These are phyloP conservation scores for Rosa chinensis DNA, from an alignment of 306 rosid species.

Conservation along the genomic window DNA sequence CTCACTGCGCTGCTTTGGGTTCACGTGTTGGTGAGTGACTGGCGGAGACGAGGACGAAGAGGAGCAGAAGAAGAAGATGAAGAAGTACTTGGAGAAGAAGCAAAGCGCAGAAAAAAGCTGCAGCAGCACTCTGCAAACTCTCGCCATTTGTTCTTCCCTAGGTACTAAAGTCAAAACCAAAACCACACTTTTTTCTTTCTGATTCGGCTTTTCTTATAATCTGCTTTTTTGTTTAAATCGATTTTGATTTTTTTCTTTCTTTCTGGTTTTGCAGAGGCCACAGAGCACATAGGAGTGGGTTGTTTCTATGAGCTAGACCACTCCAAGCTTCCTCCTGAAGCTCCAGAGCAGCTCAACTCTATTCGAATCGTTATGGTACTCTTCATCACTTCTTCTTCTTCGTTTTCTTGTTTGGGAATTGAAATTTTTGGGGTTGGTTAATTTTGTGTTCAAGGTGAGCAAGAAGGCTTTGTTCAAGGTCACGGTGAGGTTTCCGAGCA, in stretches of 20 bases:
- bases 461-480: constrained; percentile 43
- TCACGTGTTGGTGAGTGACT: background rate
- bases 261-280: constrained; percentile 35
- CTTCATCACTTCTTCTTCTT: background rate
- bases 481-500: constrained; percentile 68
- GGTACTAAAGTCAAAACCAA: background rate
- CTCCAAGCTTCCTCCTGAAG: constrained; percentile 47
- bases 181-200: background rate
- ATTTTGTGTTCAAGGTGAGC: constrained; percentile 32
- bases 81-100: constrained; percentile 38
- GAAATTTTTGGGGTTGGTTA: background rate
- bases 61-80: background rate
- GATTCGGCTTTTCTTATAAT: background rate
- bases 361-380: constrained; percentile 71
- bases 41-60: background rate
- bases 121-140: constrained; percentile 27
- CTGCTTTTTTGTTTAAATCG: background rate
- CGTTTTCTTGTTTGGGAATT: background rate
- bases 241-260: background rate
- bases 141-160: background rate
- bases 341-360: constrained; percentile 55
- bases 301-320: constrained; percentile 65
- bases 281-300: constrained; percentile 56
- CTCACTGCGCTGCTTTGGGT: background rate
- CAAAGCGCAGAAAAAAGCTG: constrained; percentile 13